Base-by-base conservation (phyloP, 164 flowering plant species). In the Cinnamomum micranthum region DNA sequence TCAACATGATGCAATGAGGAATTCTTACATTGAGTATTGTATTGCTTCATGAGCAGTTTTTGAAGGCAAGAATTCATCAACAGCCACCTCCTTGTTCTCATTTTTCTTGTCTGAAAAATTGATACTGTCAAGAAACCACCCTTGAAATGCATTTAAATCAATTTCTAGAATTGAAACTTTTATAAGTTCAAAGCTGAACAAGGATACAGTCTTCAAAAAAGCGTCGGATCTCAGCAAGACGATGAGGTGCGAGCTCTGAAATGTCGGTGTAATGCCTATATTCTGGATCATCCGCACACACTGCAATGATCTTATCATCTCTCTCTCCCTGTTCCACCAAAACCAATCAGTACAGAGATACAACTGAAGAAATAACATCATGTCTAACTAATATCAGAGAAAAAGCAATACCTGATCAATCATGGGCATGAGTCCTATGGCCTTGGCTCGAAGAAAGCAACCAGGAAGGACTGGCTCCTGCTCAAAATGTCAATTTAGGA, bases 191-290 rank as follows among this genome's bases (percentile, higher is more conserved):
- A 2, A 73, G 58, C 25, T 68, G 50, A 62, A 59, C 41, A 74
- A 83, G 84, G 86, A 86, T 88, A 90, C 92, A 90, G 73, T 90
- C 94, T 85, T 90, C 94, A 79, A 90, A 90, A 77, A 90, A 90
- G 47, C 94, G 90, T 2, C 88, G 78, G 65, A 90, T 90, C 79
- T 90, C 94, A 52, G 83, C 80, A 9, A 90, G 79, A 74, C 91
- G 91, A 77, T 90, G 94, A 70, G 94, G 92, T 7, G 92, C 83
- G 9, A 88, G 88, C 70, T 90, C 80, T 35, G 83, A 82, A 73
- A 90, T 88, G 71, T 88, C 91, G 27, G 83, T 86, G 81, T 82
- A 87, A 81, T 88, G 89, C 10, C 86, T 80, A 74, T 87, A 88
- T 74, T 90, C 94, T 4, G 94, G 94, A 82, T 90, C 94, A 78